A percentile compares a stretch with the other conserved stretches of the same genome.
phyloP scores from a whole-genome alignment of 257 asterid species.

The Forsythia viridissima region DNA sequence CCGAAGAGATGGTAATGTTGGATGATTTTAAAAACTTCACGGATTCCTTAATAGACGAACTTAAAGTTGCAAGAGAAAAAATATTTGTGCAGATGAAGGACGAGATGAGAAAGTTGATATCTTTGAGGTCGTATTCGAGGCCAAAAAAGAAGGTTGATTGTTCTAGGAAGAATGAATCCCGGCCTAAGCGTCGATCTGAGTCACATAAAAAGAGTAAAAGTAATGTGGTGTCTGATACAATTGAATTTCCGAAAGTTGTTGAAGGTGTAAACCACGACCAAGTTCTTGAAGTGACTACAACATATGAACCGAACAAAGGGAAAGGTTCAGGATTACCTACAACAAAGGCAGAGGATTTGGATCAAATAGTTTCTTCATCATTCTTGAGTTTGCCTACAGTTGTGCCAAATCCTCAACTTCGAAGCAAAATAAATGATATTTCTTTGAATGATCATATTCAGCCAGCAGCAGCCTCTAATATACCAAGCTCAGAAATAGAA shows the following conservation, averaged over 20 bases:
- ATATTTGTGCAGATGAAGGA: slow-evolving; percentile 49
- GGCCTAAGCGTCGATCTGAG: slow-evolving; percentile 12
- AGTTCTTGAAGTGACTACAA: background rate
- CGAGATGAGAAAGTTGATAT: slow-evolving; percentile 34
- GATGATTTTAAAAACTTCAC: slow-evolving; percentile 47
- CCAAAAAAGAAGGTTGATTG: slow-evolving; percentile 14
- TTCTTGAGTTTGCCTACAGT: slow-evolving; percentile 27
- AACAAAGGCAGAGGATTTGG: slow-evolving; percentile 15
- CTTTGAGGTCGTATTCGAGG: slow-evolving; percentile 12
- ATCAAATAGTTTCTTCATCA: slow-evolving; percentile 26
- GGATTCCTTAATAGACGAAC: slow-evolving; percentile 46
- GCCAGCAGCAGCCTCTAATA: slow-evolving; percentile 3
- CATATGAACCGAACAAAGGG: slow-evolving; percentile 14
- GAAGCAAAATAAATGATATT: slow-evolving; percentile 1
- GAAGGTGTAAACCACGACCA: slow-evolving; percentile 9
- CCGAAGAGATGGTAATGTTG: slow-evolving; percentile 24
- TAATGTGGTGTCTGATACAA: background rate
- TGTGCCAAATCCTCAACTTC: no score
- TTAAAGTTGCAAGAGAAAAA: slow-evolving; percentile 40
- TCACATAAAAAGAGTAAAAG: slow-evolving; percentile 3
- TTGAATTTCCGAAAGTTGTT: background rate
- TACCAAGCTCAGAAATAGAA: slow-evolving; percentile 5
- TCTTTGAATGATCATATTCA: slow-evolving; percentile 22
- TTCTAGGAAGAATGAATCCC: background rate
- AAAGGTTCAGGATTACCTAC: slow-evolving; percentile 14